Evolutionary conservation across 1,284 basidiomycete species (phyloP).

Genomic region (Phlebopus sp.): DNA sequence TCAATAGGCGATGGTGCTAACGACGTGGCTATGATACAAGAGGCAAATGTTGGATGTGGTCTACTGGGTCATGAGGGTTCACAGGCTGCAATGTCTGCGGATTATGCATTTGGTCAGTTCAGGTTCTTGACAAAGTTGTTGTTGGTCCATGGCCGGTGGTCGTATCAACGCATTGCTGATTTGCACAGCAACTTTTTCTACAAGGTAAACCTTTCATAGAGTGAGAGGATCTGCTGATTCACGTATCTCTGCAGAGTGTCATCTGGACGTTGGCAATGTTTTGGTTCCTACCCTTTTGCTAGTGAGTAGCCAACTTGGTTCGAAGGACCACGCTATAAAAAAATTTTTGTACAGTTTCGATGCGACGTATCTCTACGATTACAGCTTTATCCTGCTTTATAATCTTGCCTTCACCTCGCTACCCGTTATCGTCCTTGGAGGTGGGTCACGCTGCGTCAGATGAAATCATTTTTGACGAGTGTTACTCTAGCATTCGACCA

Average conservation of each 20-base stretch:
- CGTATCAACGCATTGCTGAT: constrained; percentile 94
- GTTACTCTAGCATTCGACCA: constrained; percentile 80
- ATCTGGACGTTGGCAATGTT: constrained; percentile 93
- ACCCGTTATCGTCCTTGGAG: constrained; percentile 88
- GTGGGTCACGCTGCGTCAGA: constrained; percentile 38
- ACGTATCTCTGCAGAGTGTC: constrained; percentile 58
- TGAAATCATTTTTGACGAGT: constrained; percentile 8
- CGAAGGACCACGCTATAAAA: constrained; percentile 10
- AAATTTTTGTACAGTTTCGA: constrained; percentile 64
- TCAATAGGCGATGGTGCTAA: constrained; percentile 97
- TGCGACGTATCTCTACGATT: constrained; percentile 94
- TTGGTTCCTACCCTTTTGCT: constrained; percentile 91
- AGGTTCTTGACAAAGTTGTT: constrained; percentile 90
- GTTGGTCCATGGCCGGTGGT: constrained; percentile 95
- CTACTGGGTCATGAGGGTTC: constrained; percentile 94
- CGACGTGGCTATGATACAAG: constrained; percentile 97
- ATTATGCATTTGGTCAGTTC: constrained; percentile 98
- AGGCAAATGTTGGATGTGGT: constrained; percentile 95
- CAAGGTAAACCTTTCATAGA: constrained; percentile 55
- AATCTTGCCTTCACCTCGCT: constrained; percentile 94
- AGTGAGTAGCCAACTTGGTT: constrained; percentile 40
- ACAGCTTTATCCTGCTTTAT: constrained; percentile 89
- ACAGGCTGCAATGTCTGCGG: constrained; percentile 98
- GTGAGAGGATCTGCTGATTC: constrained; percentile 1
- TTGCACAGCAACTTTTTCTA: constrained; percentile 99